These are phyloP conservation scores for Basipetospora chlamydospora DNA, from an alignment of 2,329 filamentous ascomycete species.

Conservation along the genomic window DNA sequence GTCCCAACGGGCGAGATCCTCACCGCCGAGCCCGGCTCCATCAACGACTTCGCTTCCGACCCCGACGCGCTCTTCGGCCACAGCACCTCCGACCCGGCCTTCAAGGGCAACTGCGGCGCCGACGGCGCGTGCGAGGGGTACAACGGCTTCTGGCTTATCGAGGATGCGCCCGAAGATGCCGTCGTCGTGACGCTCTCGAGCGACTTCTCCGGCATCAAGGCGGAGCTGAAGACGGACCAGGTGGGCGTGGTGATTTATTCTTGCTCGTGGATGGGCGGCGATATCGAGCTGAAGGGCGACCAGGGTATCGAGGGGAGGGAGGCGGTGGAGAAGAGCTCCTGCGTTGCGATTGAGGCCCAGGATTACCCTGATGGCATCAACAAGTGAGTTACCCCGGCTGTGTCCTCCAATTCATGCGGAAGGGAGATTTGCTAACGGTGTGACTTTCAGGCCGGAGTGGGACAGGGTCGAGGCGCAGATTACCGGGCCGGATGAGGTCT, in stretches of 20 bases:
- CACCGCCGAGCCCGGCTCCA: constrained; percentile 35
- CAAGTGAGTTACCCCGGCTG: constrained; percentile 26
- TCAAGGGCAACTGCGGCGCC: constrained; percentile 45
- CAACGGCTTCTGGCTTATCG: constrained; percentile 43
- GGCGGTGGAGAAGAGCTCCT: constrained; percentile 46
- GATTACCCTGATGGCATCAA: constrained; percentile 70
- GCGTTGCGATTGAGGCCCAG: constrained; percentile 62
- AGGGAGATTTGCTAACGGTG: constrained; percentile 9
- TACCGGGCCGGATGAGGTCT: constrained; percentile 23
- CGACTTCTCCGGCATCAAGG: constrained; percentile 50
- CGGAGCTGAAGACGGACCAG: constrained; percentile 58
- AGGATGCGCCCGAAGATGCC: constrained; percentile 22
- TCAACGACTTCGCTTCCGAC: constrained; percentile 52
- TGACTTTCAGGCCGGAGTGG: constrained; percentile 26
- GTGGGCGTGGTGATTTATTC: constrained; percentile 57
- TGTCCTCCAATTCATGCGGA: constrained; percentile 1
- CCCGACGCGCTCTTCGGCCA: constrained; percentile 45
- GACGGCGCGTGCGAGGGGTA: constrained; percentile 58
- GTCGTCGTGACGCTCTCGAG: constrained; percentile 42
- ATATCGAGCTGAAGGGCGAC: constrained; percentile 34
- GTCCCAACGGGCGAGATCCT: constrained; percentile 49
- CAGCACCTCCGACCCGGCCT: constrained; percentile 37
- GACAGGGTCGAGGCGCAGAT: constrained; percentile 24
- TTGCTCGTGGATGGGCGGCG: constrained; percentile 41
- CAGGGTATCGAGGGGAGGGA: constrained; percentile 34